Base-by-base conservation (phyloP, 371 early-diverging fungal species). In the Mucor sp. region DNA sequence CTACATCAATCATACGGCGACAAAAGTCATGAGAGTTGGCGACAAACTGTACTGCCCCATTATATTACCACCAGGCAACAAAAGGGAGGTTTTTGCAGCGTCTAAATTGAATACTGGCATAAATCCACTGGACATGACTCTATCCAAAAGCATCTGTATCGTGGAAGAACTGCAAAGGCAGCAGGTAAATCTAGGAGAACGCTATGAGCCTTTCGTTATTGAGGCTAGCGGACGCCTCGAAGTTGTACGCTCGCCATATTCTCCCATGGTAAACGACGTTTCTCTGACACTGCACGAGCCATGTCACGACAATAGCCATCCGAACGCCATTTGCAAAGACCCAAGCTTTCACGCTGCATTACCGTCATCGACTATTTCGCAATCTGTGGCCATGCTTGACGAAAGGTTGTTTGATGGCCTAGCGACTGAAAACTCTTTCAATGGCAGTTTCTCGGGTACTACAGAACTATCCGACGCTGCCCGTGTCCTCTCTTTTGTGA, bases 381-480 rank as follows among this genome's bases (percentile, higher is more conserved):
- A 37, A 35, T 62, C 63, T 14, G 35, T 25, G 30, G 28, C 15
- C 7, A 56, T 56, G 11, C 39, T 62, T 12, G 25, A 62, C 37
- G 33, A 53, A 15, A 62, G 23, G 15, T 32, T 53, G 15, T 33
- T 62, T 14, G 63, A 37, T 33, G 23, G 19, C 4, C 21, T 48
- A 19, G 19, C 47, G 8, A 47, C 3, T 5, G 19, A 6, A n/a
- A 8, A 8, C 12, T 48, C 48, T n/a, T 56, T 66, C 41, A 41
- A 37, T 25, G 53, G 37, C 35, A 57, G 23, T 61, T 61, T 43
- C 53, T 66, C 67, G 67, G 61, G 67, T 66, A 32, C 32, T 17
- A 60, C 67, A 39, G 43, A n/a, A 12, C 15, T 57, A 27, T 41
- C 67, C 56, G 28, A 43, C 44, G 19, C 61, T 43, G 37, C 43